phyloP scores from a whole-genome alignment of 129 eudicot genomes.

The Helianthus annuus region HanXRQr2.0-SUNRISE NC_035447.2:103910741-103911240 shows the following conservation, averaged over 20 bases:
- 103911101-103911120: constrained; percentile 16
- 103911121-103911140: constrained; percentile 87
- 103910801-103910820: too few species aligned
- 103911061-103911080: constrained; percentile 8
- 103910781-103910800: too few species aligned
- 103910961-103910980: too few species aligned
- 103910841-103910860: too few species aligned
- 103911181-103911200: constrained; percentile 95
- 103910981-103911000: constrained; percentile 85
- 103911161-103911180: constrained; percentile 97
- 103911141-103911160: constrained; percentile 86
- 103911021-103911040: constrained; percentile 84
- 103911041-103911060: constrained; percentile 15
- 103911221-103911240: constrained; percentile 95
- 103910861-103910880: too few species aligned
- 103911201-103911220: constrained; percentile 93
- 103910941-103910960: too few species aligned
- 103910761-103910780: too few species aligned
- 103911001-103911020: constrained; percentile 92
- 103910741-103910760: too few species aligned
- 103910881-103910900: too few species aligned
- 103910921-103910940: too few species aligned
- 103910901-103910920: too few species aligned
- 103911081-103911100: constrained; percentile 1
- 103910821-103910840: too few species aligned